Evolutionary conservation across 768 basidiomycete genomes (phyloP), one percentile per base, ranked within the genome.

Genomic region (Trametes elegans): DNA sequence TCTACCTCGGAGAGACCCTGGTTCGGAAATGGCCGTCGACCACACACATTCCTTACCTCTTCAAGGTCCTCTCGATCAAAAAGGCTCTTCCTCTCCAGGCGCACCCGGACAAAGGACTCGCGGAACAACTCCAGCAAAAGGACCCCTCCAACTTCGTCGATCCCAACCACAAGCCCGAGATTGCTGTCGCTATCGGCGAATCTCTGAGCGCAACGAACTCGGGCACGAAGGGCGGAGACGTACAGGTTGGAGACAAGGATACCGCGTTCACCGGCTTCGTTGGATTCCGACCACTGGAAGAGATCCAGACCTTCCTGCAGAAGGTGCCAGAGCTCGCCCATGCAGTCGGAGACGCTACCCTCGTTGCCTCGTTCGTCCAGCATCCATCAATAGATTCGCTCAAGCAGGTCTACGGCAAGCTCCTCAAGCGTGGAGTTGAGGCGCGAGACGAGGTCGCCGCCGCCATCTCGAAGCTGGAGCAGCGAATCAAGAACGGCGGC

Each of bases 141-240:
- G 66, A 76, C 51, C 74, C 77, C 0, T 70, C 79, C 48, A 64
- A 76, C 8, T 65, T 64, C 53, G 61, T 66, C 74, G 81, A 83
- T 59, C 68, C 72, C 5, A 83, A 82, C 62, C 79, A 82, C 69
- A 83, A 82, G 68, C 80, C 81, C 39, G 81, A 82, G 62, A 83
- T 83, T 74, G 81, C 79, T 21, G 72, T 84, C 47, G 76, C 70
- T 74, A 59, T 81, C 76, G 50, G 73, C 68, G 56, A 79, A 77
- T 73, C 58, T 24, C 40, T 70, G 29, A 19, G 9, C 26, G 13
- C 7, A 1, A 27, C 52, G 19, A 36, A 28, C 7, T 11, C 41
- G 14, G 50, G 31, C 5, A 9, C 26, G 1, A n/a, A 50, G 9
- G 42, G 23, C n/a, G 53, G 31, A 8, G 36, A 59, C 11, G 50